Base-by-base conservation (phyloP, 1,139 yeast genomes). In the Blastobotrys apis region DNA sequence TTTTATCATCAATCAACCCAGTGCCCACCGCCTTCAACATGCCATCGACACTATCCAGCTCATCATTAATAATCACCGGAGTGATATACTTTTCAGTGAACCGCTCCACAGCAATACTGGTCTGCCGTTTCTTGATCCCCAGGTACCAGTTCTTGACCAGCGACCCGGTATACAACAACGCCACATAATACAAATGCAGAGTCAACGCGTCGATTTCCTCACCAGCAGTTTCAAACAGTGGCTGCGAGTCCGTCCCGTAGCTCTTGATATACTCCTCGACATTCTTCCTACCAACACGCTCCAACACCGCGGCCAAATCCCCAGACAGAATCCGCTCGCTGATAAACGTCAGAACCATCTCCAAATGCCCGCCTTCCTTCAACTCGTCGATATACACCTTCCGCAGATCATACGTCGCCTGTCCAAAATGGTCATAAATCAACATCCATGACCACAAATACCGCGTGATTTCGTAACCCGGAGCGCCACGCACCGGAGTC, bases 391-490 rank as follows among this genome's bases (percentile, higher is more conserved):
- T 72, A 55, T 83, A 84, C 38, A 73, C 71, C 38, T 76, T 73
- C 47, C 90, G 72, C 53, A 86, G 71, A 34, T 78, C 75, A 53
- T 78, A 59, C 5, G 94, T 78, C 5, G 84, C 75, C 48, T 80
- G 79, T 44, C 76, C 74, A 58, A 88, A 84, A 59, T 80, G 80
- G 25, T 67, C 68, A 52, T 84, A 73, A 0, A 84, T 62, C 45
- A 86, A 64, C 46, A 68, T 67, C 95, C 96, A 88, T 36, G 80
- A 69, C 80, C 87, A 80, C 37, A 85, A 57, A 57, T 77, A 84
- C 19, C 57, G 26, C 26, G 48, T 23, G 33, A 66, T 38, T 39
- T 58, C 43, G 44, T 49, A 45, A 13, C 43, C 43, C 4, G 52
- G 49, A 15, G 48, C 53, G 22, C 49, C 48, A 4, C 52, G 51